These are phyloP conservation scores for Kondoa subrosea DNA, from an alignment of 768 basidiomycete species.

Conservation along the genomic window DNA sequence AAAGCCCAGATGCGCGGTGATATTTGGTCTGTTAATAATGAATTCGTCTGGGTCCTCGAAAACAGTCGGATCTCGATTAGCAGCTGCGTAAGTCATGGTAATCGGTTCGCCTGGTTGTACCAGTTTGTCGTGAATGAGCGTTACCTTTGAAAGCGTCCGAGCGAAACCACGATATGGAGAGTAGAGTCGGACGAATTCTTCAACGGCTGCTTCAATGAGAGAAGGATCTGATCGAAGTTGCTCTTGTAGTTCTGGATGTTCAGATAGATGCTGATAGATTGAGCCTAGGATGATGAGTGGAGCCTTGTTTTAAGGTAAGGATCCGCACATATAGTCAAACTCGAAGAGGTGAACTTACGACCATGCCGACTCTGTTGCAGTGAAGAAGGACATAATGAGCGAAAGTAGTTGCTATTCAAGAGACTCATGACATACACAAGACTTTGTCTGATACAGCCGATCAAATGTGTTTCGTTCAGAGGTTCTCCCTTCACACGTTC, in stretches of 20 bases:
- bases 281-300: constrained; percentile 13
- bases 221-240: constrained; percentile 10
- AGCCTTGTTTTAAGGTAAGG: constrained; percentile 4
- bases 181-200: constrained; percentile 19
- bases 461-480: constrained; percentile 7
- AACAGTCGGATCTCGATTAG: constrained; percentile 19
- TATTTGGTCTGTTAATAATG: constrained; percentile 15
- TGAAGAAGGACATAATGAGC: too few relatives aligned
- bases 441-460: constrained; percentile 14
- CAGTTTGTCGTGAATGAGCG: constrained; percentile 10
- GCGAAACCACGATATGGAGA: constrained; percentile 15
- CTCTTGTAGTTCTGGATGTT: constrained; percentile 12
- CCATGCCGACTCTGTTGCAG: constrained; percentile 11
- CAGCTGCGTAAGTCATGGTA: constrained; percentile 17
- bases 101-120: constrained; percentile 18
- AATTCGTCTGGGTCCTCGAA: constrained; percentile 16
- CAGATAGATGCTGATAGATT: constrained; percentile 14
- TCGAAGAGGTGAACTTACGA: neutral
- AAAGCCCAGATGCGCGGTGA: constrained; percentile 19
- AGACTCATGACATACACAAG: too few relatives aligned
- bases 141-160: constrained; percentile 6
- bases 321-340: neutral
- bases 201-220: constrained; percentile 12
- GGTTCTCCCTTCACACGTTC: constrained; percentile 8
- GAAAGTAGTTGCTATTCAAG: too few relatives aligned